Conservation (phyloP, 805 yeast species). For the Ogataea angusta region DNA sequence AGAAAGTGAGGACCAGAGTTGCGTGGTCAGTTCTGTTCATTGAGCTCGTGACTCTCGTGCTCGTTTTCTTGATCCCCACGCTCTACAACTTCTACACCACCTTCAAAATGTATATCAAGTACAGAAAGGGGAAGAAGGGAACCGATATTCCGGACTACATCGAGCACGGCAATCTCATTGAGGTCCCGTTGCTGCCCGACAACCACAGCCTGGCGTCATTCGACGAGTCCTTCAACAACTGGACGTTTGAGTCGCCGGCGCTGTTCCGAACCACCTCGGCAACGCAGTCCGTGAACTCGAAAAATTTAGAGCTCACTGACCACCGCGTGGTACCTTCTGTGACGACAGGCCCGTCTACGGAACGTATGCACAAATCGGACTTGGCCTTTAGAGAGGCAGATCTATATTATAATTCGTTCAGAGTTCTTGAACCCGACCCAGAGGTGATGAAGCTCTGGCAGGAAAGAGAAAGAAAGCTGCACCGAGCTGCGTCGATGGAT, state of each 20-base stretch:
- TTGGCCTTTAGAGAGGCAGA: constrained; percentile 64
- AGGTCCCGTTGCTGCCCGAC: constrained; percentile 18
- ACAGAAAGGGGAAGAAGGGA: constrained; percentile 20
- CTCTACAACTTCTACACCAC: constrained; percentile 29
- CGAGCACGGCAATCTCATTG: constrained; percentile 21
- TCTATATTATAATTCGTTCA: constrained; percentile 42
- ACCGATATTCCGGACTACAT: constrained; percentile 23
- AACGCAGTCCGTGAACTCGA: constrained; percentile 8
- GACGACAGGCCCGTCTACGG: constrained; percentile 9
- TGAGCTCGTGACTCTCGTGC: constrained; percentile 31
- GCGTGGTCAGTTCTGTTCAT: constrained; percentile 42
- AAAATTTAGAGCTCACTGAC: constrained; percentile 26
- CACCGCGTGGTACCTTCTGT: constrained; percentile 24
- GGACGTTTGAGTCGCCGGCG: background rate
- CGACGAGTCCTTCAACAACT: constrained; percentile 2
- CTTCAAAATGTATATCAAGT: constrained; percentile 13
- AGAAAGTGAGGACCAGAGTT: constrained; percentile 38
- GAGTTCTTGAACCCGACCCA: constrained; percentile 43
- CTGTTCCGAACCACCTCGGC: background rate
- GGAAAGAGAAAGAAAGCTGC: constrained; percentile 36
- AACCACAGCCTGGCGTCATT: constrained; percentile 3
- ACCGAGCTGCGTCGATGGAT: constrained; percentile 17
- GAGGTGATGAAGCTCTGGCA: constrained; percentile 53
- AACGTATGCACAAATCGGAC: constrained; percentile 33
- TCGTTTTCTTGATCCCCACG: constrained; percentile 28